Percentiles rank a stretch among this genome's conserved stretches.
phyloP scores from a whole-genome alignment of 2,329 filamentous ascomycete genomes.

The Calonectria pseudoreteaudii region DNA sequence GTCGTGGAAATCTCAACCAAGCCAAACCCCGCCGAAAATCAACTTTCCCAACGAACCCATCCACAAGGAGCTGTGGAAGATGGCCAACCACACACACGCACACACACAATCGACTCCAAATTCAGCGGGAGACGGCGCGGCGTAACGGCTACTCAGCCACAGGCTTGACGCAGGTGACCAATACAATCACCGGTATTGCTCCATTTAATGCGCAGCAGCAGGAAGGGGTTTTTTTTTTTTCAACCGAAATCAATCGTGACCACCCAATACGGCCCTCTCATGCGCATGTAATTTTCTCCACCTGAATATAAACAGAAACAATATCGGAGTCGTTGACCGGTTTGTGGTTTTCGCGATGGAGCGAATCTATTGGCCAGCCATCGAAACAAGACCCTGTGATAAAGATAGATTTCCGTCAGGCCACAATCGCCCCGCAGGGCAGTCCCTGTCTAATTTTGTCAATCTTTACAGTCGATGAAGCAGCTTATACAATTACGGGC shows the following conservation, averaged over 20 bases:
- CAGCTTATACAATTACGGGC: conserved; percentile 6
- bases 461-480: conserved; percentile 4
- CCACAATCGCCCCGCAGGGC: conserved; percentile 8
- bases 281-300: neutral
- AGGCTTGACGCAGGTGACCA: neutral
- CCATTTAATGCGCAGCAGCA: neutral
- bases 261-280: neutral
- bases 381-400: conserved; percentile 10
- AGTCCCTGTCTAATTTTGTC: conserved; percentile 13
- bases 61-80: neutral
- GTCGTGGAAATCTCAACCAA: neutral
- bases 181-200: neutral
- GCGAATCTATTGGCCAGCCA: conserved; percentile 15
- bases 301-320: neutral
- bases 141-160: conserved; percentile 14
- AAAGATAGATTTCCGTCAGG: conserved; percentile 18
- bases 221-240: neutral
- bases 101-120: neutral
- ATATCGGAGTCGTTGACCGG: conserved; percentile 1
- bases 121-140: conserved; percentile 2
- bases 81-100: neutral
- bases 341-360: neutral
- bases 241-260: neutral
- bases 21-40: conserved; percentile 1
- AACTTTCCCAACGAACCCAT: neutral